A percentile compares a stretch with the other conserved stretches of the same genome.
These are phyloP conservation scores for Penicillium sp. DNA, from an alignment of 2,329 filamentous ascomycete species.

Conservation along the genomic window DNA sequence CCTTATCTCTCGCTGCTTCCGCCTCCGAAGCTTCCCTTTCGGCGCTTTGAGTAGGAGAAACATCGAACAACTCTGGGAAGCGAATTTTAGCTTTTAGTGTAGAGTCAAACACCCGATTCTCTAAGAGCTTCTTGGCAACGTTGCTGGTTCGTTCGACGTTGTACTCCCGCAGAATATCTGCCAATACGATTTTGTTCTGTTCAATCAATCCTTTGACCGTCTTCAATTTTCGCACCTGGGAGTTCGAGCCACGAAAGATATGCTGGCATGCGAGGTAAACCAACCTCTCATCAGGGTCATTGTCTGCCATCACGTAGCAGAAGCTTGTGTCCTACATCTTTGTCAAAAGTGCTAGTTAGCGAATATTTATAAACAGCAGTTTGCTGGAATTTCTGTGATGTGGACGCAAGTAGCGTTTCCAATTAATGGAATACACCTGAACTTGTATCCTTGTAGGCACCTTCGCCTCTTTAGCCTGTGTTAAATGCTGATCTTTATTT, in stretches of 20 bases:
- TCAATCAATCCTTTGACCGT: background rate
- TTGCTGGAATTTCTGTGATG: no score
- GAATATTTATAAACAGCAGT: no score
- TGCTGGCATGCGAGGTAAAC: conserved; percentile 3
- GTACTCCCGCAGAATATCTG: conserved; percentile 4
- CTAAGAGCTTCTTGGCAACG: conserved; percentile 3
- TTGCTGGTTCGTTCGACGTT: conserved; percentile 5
- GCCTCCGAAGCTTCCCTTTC: conserved; percentile 9
- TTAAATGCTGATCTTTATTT: no score
- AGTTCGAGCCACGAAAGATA: conserved; percentile 5
- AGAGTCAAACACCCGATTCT: conserved; percentile 1
- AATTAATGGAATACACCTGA: no score
- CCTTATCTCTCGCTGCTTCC: conserved; percentile 5
- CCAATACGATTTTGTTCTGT: background rate
- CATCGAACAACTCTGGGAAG: conserved; percentile 8
- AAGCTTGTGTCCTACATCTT: no score
- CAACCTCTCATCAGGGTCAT: conserved; percentile 4
- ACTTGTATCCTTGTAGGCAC: no score
- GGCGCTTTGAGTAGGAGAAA: conserved; percentile 3
- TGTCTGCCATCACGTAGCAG: background rate
- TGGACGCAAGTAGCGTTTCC: no score
- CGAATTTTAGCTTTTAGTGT: conserved; percentile 6
- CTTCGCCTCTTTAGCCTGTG: no score
- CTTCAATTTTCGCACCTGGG: background rate
- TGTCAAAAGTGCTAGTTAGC: no score